Conservation (phyloP, 2,329 filamentous ascomycete genomes). For the Aspergillus sp. region DNA sequence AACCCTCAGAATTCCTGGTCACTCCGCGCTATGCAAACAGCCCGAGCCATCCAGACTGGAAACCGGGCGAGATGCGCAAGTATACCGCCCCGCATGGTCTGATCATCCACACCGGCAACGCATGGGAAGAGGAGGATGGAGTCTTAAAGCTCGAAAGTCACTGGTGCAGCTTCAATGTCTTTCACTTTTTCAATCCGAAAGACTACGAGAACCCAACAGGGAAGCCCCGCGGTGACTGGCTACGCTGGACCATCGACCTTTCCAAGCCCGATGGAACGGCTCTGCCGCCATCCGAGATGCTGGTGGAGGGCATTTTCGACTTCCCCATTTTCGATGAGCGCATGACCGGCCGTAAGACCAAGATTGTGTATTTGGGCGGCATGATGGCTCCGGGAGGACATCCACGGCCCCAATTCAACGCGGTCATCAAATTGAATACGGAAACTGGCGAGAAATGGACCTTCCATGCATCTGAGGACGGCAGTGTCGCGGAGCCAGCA, state of each 20-base stretch:
- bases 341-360: too few relatives aligned
- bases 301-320: too few relatives aligned
- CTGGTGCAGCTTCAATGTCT: not conserved
- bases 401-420: not conserved
- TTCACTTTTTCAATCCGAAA: not conserved
- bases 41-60: not conserved
- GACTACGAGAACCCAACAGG: not conserved
- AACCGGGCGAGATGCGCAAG: not conserved
- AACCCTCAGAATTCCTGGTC: not conserved
- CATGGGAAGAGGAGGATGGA: not conserved
- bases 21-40: not conserved
- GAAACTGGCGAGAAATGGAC: not conserved
- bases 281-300: too few relatives aligned
- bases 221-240: too few relatives aligned
- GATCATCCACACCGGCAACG: not conserved
- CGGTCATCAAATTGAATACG: not conserved
- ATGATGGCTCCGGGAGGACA: not conserved
- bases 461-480: not conserved
- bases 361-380: not conserved
- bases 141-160: not conserved
- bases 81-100: not conserved
- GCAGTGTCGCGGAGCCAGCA: not conserved
- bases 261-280: too few relatives aligned
- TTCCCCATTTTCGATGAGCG: too few relatives aligned
- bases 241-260: too few relatives aligned